Percentiles rank a stretch among this genome's conserved stretches.
These are phyloP conservation scores for Sporisorium iseilematis-ciliati DNA, from an alignment of 1,284 basidiomycete genomes.

Conservation along the genomic window DNA sequence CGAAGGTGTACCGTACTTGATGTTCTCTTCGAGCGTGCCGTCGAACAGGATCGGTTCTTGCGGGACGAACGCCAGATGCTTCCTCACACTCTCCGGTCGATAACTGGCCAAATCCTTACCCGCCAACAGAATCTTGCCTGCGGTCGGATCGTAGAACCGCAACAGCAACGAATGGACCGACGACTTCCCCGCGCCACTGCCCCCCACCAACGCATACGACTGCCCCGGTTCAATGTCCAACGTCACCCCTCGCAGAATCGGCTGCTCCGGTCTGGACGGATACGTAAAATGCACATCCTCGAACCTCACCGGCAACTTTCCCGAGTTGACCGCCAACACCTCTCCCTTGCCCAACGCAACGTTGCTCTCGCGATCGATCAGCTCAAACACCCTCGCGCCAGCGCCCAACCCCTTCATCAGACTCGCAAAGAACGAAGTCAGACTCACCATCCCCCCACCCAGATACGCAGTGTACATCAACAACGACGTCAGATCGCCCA, in stretches of 20 bases:
- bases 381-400: conserved; percentile 89
- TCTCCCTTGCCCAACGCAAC: conserved; percentile 57
- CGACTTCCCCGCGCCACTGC: conserved; percentile 76
- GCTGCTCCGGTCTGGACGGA: conserved; percentile 67
- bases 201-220: conserved; percentile 70
- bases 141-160: conserved; percentile 90
- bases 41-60: conserved; percentile 72
- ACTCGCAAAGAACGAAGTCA: conserved; percentile 71
- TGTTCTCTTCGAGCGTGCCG: conserved; percentile 91
- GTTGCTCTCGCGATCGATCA: conserved; percentile 77
- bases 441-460: conserved; percentile 74
- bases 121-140: conserved; percentile 84
- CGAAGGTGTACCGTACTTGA: conserved; percentile 82
- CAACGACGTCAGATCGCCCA: conserved; percentile 74
- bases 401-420: conserved; percentile 85
- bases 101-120: conserved; percentile 90
- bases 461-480: conserved; percentile 93
- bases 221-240: conserved; percentile 68
- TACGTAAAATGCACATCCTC: conserved; percentile 71
- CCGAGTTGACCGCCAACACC: conserved; percentile 16
- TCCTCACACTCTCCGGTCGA: conserved; percentile 72
- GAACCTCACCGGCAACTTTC: conserved; percentile 66
- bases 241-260: conserved; percentile 69
- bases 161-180: conserved; percentile 88
- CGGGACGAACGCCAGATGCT: conserved; percentile 65